Percentiles rank a stretch among this genome's conserved stretches.
Evolutionary conservation across 352 stramenopile genomes (phyloP).

Genomic region (Aphanomyces invadans): DNA sequence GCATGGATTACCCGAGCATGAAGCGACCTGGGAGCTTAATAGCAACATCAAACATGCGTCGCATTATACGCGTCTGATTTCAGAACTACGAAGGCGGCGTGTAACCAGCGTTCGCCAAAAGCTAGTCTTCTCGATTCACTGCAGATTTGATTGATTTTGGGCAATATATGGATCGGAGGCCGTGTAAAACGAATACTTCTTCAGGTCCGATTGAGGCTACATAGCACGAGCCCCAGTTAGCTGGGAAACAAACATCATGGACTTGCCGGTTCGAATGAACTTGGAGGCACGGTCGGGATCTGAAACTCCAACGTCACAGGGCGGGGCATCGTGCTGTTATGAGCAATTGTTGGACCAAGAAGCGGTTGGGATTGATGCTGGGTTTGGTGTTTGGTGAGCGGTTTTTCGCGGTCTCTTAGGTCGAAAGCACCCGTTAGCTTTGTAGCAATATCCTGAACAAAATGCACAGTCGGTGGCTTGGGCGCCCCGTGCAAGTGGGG

Average conservation of each 20-base stretch:
- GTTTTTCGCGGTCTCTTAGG: neutral
- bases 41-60: conserved; percentile 22
- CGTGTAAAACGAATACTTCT: conserved; percentile 10
- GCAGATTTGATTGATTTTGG: neutral
- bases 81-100: too few species aligned
- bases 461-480: neutral
- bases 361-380: neutral
- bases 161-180: neutral
- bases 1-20: conserved; percentile 10
- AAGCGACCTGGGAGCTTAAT: conserved; percentile 18
- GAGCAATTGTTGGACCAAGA: neutral
- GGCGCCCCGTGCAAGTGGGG: neutral
- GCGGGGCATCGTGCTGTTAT: neutral
- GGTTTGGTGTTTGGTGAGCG: neutral
- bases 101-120: too few species aligned
- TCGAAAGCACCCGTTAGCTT: neutral
- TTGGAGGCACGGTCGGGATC: neutral
- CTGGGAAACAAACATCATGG: neutral
- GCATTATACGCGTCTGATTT: too few species aligned
- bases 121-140: too few species aligned
- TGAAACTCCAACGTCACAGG: conserved; percentile 1
- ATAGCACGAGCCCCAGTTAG: neutral
- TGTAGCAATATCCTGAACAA: conserved; percentile 4
- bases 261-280: neutral
- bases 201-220: neutral